Evolutionary conservation across 2,329 filamentous ascomycete genomes (phyloP).

Genomic region (Aspergillus novofumigatus): DNA sequence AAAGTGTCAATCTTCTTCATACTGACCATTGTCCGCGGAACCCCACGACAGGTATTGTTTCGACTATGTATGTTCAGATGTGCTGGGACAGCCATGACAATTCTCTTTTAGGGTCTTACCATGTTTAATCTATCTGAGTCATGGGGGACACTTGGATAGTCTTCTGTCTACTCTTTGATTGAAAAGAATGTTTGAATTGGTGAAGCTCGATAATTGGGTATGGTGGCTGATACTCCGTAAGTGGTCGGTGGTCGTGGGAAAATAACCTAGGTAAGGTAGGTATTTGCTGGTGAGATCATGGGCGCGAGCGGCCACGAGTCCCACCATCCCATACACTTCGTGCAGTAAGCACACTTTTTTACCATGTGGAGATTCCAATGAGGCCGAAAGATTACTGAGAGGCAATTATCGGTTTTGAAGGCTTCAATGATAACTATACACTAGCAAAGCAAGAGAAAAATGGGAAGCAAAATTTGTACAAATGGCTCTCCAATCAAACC

Average conservation of each 20-base stretch:
- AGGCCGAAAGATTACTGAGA: not conserved
- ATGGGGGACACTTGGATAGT: not conserved
- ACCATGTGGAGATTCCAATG: not conserved
- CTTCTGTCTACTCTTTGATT: not conserved
- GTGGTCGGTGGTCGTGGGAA: not conserved
- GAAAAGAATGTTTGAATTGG: not conserved
- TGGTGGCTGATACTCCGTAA: too few species aligned
- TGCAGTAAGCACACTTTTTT: not conserved
- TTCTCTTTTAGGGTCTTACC: conserved; percentile 13
- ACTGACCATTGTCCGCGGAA: conserved; percentile 77
- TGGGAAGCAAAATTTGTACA: conserved; percentile 11
- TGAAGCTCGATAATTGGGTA: not conserved
- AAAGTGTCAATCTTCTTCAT: not conserved
- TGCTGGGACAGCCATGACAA: not conserved
- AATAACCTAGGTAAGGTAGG: conserved; percentile 1
- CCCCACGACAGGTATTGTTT: conserved; percentile 97
- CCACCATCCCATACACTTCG: not conserved
- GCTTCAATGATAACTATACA: not conserved
- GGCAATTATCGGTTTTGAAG: not conserved
- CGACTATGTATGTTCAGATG: conserved; percentile 55
- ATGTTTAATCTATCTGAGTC: conserved; percentile 10
- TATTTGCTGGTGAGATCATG: conserved; percentile 10
- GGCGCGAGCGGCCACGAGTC: not conserved
- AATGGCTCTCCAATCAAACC: conserved; percentile 21
- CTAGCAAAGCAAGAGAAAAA: conserved; percentile 2